Base-by-base conservation (phyloP, 257 asterid genomes). In the Solanum chiquidenum region DNA sequence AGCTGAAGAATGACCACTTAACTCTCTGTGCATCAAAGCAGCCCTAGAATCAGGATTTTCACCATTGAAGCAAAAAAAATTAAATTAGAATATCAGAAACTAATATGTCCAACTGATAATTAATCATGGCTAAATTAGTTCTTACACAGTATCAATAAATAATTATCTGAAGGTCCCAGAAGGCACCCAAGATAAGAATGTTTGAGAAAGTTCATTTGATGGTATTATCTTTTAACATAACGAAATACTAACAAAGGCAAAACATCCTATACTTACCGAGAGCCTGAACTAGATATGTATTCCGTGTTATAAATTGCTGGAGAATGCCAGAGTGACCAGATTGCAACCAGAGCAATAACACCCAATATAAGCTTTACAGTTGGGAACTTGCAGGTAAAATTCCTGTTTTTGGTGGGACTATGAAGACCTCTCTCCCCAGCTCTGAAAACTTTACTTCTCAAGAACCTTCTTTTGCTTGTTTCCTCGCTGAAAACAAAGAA, bases 251-350 rank as follows among this genome's bases (percentile, higher is more conserved):
- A 83, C 66, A 37, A 6, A 60, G 72, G 87, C 13, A 13, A 79
- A 62, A 84, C 21, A 66, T 8, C 20, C 21, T 49, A 46, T 46
- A 86, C 92, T 85, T 91, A 93, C 99, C 98, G 89, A 44, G 92
- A 88, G 62, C 72, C 92, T 85, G 92, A 90, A 84, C 38, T 80
- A 84, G 91, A 80, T 29, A 90, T 71, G 82, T 90, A 89, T 49
- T 93, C 96, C 5, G 94, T 87, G 58, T 94, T 95, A 21, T 93
- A 93, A 90, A 93, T 86, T 44, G 97, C 88, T 71, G 95, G 98
- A 68, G 94, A 91, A 86, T 88, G 93, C 40, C 95, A 87, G 88
- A 95, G 89, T 12, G 93, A 91, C 55, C 94, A 68, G 83, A 95
- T 89, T 88, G 96, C 98, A 88, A 94, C 99, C 62, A 95, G 38